Evolutionary conservation across 768 basidiomycete genomes (phyloP).

Genomic region (Gelatoporia subvermispora): DNA sequence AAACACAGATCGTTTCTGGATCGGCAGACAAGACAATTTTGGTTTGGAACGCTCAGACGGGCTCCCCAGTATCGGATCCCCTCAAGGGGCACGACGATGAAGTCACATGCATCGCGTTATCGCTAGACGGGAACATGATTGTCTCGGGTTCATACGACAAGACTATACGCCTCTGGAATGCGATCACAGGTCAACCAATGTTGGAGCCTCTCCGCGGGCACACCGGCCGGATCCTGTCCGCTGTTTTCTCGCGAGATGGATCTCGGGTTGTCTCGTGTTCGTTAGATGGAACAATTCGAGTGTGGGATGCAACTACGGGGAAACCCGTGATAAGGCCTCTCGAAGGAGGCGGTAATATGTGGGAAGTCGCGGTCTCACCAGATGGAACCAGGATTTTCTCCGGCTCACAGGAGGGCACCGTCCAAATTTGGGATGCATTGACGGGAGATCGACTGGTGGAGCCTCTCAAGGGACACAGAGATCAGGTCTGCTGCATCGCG

Average conservation of each 20-base stretch:
- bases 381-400: conserved; percentile 10
- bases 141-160: no score
- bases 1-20: conserved; percentile 11
- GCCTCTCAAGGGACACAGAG: background rate
- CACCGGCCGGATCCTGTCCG: conserved; percentile 25
- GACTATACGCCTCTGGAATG: conserved; percentile 8
- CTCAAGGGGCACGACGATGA: conserved; percentile 3
- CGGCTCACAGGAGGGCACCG: conserved; percentile 18
- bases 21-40: conserved; percentile 12
- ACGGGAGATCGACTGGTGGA: background rate
- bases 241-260: conserved; percentile 40
- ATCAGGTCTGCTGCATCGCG: background rate
- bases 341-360: conserved; percentile 18
- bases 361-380: conserved; percentile 28
- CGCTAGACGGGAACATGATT: background rate
- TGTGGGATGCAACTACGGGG: conserved; percentile 24
- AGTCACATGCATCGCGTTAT: background rate
- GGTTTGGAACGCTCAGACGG: conserved; percentile 1
- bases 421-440: background rate
- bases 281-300: no score
- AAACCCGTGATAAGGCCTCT: conserved; percentile 21
- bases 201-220: conserved; percentile 10
- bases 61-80: conserved; percentile 1
- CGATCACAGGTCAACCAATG: background rate
- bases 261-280: conserved; percentile 37